Conservation (phyloP, 257 asterid species). For the Solanum okadae region DNA sequence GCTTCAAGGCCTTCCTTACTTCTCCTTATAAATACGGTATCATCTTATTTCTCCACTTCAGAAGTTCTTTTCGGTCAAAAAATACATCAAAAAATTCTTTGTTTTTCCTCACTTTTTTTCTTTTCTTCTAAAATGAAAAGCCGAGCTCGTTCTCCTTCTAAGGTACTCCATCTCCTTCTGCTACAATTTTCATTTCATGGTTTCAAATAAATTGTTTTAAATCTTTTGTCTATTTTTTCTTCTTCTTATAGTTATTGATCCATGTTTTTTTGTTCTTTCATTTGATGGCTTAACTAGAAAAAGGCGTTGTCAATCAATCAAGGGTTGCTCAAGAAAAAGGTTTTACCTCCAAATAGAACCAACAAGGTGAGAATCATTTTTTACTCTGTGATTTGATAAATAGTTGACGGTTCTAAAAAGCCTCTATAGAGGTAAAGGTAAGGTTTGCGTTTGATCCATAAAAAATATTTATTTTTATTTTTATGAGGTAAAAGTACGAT, state of each 20-base stretch:
- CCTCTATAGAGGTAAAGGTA: no score
- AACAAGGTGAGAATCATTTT: not conserved
- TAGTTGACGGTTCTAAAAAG: not conserved
- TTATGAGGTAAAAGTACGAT: no score
- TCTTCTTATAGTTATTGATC: not conserved
- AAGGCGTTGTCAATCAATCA: not conserved
- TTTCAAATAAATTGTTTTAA: not conserved
- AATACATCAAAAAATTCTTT: not conserved
- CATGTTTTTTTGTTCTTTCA: no score
- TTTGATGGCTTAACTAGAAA: not conserved
- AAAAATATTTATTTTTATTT: no score
- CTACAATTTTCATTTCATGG: not conserved
- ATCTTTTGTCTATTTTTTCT: not conserved
- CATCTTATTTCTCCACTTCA: constrained; percentile 5
- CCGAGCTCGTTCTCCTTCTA: not conserved
- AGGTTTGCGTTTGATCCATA: no score
- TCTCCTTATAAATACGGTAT: not conserved
- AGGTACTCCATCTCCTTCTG: not conserved
- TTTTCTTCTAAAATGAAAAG: not conserved
- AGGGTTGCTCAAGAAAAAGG: not conserved
- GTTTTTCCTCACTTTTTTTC: not conserved
- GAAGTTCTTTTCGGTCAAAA: not conserved
- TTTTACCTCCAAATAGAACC: not conserved
- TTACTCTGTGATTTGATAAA: not conserved
- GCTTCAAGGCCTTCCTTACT: not conserved